Evolutionary conservation across 2,329 filamentous ascomycete genomes (phyloP), one percentile per base, ranked within the genome.

Genomic region (Dactylellina drechsleri): DNA sequence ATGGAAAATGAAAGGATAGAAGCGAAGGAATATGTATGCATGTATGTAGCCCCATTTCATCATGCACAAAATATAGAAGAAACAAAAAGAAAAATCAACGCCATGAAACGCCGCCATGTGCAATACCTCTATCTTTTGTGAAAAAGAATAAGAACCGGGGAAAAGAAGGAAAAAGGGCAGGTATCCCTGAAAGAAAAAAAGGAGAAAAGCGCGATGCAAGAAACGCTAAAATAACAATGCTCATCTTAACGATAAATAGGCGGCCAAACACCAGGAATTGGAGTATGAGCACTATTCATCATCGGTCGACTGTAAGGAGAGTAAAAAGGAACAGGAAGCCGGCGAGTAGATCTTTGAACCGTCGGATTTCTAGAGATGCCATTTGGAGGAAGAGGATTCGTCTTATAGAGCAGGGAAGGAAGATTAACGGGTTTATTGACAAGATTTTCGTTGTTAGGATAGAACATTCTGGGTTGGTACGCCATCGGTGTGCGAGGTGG

Each of bases 41-140:
- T 23, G 23, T 23, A 23, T 4, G 23, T 23, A 23, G 23, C 50
- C 41, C 2, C 40, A 50, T 20, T 16, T 36, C 26, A 36, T 5
- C 5, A 6, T 10, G 18, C 31, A 16, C 6, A 61, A 43, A 12
- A 23, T 6, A 47, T 45, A n/a, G 12, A 16, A 59, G 31, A 45
- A 10, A 58, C 12, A 40, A 41, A 8, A 60, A 40, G 31, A 31
- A 23, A 18, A 26, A 52, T 50, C 47, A 75, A 75, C 64, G 52
- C 71, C 71, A 50, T n/a, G 65, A 15, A 68, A 75, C 71, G 53
- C 71, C 71, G 59, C 64, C 64, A 23, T 59, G 71, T 75, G 71
- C 71, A 65, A 62, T 64, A 59, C 58, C 64, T 67, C 54, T 67
- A 58, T 58, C 23, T 45, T 36, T 50, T 58, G 8, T 20, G 43